Evolutionary conservation across 1,284 basidiomycete genomes (phyloP).

Genomic region (Ustilago sp.): DNA sequence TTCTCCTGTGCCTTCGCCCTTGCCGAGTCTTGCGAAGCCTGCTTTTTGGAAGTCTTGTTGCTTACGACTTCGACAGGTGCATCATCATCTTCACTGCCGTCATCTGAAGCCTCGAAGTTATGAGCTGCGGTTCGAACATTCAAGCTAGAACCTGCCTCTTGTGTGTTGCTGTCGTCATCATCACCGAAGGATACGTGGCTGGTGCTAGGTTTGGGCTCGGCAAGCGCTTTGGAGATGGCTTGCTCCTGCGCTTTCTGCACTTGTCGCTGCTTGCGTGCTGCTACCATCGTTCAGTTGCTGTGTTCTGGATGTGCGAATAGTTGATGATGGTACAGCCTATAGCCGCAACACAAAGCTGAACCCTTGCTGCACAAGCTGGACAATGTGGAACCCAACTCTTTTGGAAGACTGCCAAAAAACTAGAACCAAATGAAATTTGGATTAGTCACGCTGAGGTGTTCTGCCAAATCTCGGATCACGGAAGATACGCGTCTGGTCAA

Average conservation of each 20-base stretch:
- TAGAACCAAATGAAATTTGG: conserved; percentile 24
- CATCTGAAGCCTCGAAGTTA: background rate
- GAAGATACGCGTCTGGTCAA: conserved; percentile 32
- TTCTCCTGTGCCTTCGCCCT: conserved; percentile 36
- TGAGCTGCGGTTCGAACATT: background rate
- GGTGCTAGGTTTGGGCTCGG: conserved; percentile 21
- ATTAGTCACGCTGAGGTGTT: conserved; percentile 33
- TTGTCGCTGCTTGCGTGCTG: conserved; percentile 32
- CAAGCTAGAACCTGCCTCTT: conserved; percentile 3
- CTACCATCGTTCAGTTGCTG: conserved; percentile 16
- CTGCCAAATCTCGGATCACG: conserved; percentile 21
- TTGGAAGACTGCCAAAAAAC: conserved; percentile 20
- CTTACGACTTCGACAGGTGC: conserved; percentile 53
- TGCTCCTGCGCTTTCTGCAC: conserved; percentile 49
- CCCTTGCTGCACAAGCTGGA: background rate
- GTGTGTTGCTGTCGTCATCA: conserved; percentile 25
- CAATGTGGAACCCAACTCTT: background rate
- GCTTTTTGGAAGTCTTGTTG: conserved; percentile 45
- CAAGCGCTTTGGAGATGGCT: conserved; percentile 42
- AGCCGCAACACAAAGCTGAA: background rate
- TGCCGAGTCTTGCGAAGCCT: conserved; percentile 27
- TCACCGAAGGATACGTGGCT: conserved; percentile 43
- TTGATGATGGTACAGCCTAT: background rate
- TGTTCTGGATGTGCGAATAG: background rate
- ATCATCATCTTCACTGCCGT: conserved; percentile 40